Evolutionary conservation across 2,329 filamentous ascomycete genomes (phyloP).

Genomic region (Colletotrichum tropicale): DNA sequence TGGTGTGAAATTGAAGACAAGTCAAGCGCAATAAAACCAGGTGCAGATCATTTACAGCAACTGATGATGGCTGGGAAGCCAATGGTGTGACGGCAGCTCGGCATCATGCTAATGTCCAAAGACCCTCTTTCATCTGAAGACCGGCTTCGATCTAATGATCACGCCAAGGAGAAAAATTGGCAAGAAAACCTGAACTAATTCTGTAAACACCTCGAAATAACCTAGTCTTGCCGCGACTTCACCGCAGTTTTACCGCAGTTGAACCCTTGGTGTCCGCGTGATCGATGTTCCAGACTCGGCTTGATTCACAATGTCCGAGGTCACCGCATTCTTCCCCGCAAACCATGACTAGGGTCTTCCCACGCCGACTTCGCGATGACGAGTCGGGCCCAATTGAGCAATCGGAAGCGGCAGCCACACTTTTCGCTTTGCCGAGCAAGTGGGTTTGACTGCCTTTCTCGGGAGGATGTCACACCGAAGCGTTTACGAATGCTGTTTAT

Average conservation of each 20-base stretch:
- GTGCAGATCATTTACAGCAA: background rate
- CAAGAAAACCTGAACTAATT: background rate
- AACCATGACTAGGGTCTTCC: background rate
- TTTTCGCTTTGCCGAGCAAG: background rate
- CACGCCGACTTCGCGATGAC: background rate
- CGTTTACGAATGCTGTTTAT: conserved; percentile 6
- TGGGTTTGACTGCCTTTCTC: background rate
- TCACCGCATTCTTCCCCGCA: background rate
- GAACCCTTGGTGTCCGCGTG: background rate
- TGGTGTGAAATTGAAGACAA: background rate
- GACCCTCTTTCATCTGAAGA: background rate
- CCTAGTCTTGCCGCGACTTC: background rate
- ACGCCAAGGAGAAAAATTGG: background rate
- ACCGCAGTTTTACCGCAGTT: background rate
- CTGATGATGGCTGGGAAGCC: background rate
- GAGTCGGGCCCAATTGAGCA: background rate
- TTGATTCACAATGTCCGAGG: background rate
- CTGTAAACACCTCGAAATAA: background rate
- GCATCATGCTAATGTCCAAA: background rate
- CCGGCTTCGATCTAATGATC: background rate
- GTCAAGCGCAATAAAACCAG: background rate
- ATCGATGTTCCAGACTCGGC: background rate
- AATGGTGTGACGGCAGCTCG: background rate
- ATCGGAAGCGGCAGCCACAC: conserved; percentile 2
- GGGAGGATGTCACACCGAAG: background rate